Evolutionary conservation across 192 early-diverging fungal species (phyloP), one percentile per base, ranked within the genome.

Genomic region (Lobosporangium transversale): DNA sequence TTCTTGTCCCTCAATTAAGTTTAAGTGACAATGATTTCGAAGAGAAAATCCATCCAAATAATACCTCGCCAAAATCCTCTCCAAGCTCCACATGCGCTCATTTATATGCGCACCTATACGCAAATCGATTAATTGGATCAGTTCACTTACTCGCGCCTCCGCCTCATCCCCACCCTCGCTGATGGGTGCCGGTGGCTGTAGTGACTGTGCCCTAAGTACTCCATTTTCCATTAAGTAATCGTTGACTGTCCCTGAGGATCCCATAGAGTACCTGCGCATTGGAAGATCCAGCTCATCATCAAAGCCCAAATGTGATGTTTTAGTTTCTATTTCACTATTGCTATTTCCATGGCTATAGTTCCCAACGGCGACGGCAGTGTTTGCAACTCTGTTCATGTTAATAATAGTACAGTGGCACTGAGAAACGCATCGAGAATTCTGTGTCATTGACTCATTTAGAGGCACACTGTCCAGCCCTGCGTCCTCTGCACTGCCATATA

Each of bases 51-150:
- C 73, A 29, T 76, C 73, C 35, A 76, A 48, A 53, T 76, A 76
- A 23, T 62, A 76, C 47, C 73, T 60, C 6, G 73, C 42, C 27
- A 76, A 33, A 8, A 65, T 76, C 47, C 42, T 48, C 36, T 76
- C 73, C 27, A 76, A 31, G 52, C 64, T 76, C 73, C 73, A 76
- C 73, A 76, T 76, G 29, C 73, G 30, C 24, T 76, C 73, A 24
- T 76, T n/a, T n/a, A n/a, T n/a, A n/a, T n/a, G n/a, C n/a, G n/a
- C n/a, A n/a, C n/a, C 73, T 3, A 76, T 65, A 24, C 73, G 27
- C 27, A 76, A 15, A 29, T 76, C 73, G 33, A 76, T 76, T 36
- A 76, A 21, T 48, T 65, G 73, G 15, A 76, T 76, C 47, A 76
- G 24, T 32, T 76, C 73, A 5, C 66, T 65, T 9, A 76, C 65